phyloP scores from a whole-genome alignment of 2,329 filamentous ascomycete species.

The Trichoderma oligosporum region DNA sequence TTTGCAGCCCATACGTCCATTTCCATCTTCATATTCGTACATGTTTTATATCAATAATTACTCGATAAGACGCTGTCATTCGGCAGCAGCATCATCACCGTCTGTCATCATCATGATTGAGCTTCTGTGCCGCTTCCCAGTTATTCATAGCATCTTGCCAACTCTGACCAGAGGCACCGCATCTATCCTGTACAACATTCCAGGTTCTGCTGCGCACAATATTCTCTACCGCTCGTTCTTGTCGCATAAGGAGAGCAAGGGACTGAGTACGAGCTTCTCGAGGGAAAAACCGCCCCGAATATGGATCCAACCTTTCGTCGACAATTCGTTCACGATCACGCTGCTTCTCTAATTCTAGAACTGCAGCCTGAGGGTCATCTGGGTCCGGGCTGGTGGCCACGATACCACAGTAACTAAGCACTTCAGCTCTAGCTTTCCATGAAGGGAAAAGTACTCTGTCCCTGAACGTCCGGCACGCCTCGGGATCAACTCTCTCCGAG shows the following conservation, averaged over 20 bases:
- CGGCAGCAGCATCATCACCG: neutral
- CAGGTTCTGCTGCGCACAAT: constrained; percentile 82
- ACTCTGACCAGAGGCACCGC: constrained; percentile 51
- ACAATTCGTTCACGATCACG: constrained; percentile 69
- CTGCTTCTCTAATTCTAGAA: constrained; percentile 66
- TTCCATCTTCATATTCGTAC: neutral
- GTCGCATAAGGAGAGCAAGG: constrained; percentile 67
- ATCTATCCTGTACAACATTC: constrained; percentile 72
- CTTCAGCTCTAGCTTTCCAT: constrained; percentile 79
- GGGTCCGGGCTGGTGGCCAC: constrained; percentile 87
- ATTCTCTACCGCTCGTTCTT: constrained; percentile 71
- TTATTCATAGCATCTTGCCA: constrained; percentile 64
- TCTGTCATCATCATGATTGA: neutral
- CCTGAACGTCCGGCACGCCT: constrained; percentile 69
- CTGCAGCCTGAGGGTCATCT: constrained; percentile 71
- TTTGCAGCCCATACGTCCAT: neutral
- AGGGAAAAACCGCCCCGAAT: constrained; percentile 78
- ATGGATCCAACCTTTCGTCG: constrained; percentile 88
- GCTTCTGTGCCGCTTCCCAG: constrained; percentile 50
- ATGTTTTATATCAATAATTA: neutral
- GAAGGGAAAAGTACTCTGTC: constrained; percentile 77
- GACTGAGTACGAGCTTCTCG: constrained; percentile 75
- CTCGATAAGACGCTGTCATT: neutral
- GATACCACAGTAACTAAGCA: constrained; percentile 82
- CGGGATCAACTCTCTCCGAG: constrained; percentile 53